phyloP scores from a whole-genome alignment of 441 rosid genomes.

The Biscutella laevigata region DNA sequence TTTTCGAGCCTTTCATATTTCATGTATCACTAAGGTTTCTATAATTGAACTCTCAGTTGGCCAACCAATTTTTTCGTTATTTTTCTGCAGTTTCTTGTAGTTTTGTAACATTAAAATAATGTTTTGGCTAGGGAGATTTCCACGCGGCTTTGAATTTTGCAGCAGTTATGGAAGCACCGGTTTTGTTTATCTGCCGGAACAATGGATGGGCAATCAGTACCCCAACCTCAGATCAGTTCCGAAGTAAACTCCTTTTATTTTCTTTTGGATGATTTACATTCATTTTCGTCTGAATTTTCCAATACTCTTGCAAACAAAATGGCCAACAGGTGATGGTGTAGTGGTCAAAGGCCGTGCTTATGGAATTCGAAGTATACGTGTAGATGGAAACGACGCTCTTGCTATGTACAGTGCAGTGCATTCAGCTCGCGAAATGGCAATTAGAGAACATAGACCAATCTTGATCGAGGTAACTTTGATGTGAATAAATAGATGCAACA shows the following conservation, averaged over 20 bases:
- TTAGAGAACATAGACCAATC: slow-evolving; percentile 55
- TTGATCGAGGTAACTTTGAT: slow-evolving; percentile 52
- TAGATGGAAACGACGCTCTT: slow-evolving; percentile 85
- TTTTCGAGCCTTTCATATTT: neutral
- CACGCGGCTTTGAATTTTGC: slow-evolving; percentile 87
- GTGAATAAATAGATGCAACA: neutral
- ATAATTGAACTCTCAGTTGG: neutral
- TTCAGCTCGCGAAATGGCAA: slow-evolving; percentile 65
- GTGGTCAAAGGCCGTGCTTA: slow-evolving; percentile 78
- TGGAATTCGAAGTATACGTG: slow-evolving; percentile 77
- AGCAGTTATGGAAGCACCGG: slow-evolving; percentile 80
- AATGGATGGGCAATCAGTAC: slow-evolving; percentile 98
- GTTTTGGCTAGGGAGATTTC: slow-evolving; percentile 66
- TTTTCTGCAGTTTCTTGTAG: too few relatives aligned
- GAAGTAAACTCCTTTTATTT: slow-evolving; percentile 40
- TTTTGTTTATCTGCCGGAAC: slow-evolving; percentile 76
- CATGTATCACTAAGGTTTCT: neutral
- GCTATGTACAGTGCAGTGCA: slow-evolving; percentile 69
- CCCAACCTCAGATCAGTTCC: slow-evolving; percentile 74
- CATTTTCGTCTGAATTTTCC: neutral
- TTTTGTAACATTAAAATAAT: neutral
- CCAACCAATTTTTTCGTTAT: neutral
- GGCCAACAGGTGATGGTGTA: slow-evolving; percentile 66
- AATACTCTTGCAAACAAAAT: slow-evolving; percentile 1
- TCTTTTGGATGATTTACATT: neutral